Conservation (phyloP, 2,329 filamentous ascomycete species). For the Ophiocordyceps robertsii region DNA sequence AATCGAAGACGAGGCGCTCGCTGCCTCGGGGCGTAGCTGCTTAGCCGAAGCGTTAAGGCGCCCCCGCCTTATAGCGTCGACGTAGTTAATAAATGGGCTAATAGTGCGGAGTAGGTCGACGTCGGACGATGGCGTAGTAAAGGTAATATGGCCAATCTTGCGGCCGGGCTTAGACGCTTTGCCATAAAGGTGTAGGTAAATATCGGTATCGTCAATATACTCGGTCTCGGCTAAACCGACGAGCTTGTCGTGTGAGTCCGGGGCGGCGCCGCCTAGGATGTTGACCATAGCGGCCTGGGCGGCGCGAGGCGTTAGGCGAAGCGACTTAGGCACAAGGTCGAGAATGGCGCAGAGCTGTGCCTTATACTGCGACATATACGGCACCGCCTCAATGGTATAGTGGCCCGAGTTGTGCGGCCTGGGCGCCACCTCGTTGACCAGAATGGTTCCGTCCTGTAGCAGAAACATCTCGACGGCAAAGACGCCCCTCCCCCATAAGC, state of each 20-base stretch:
- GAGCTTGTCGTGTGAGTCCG: constrained; percentile 46
- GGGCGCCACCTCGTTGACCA: constrained; percentile 81
- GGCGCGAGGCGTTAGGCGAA: constrained; percentile 36
- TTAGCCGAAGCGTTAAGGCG: constrained; percentile 28
- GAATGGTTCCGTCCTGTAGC: constrained; percentile 52
- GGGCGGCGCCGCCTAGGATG: constrained; percentile 55
- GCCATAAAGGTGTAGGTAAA: constrained; percentile 75
- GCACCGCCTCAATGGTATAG: constrained; percentile 86
- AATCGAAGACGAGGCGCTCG: not conserved
- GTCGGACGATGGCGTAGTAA: constrained; percentile 55
- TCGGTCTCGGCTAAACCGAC: constrained; percentile 30
- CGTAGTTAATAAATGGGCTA: constrained; percentile 54
- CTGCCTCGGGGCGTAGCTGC: constrained; percentile 18
- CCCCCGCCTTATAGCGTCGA: constrained; percentile 45
- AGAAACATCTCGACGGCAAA: constrained; percentile 98
- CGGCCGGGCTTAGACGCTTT: constrained; percentile 77
- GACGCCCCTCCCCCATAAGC: constrained; percentile 77
- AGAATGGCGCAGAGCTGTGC: constrained; percentile 80
- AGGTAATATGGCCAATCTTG: constrained; percentile 91
- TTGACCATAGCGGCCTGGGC: constrained; percentile 63
- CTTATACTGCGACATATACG: constrained; percentile 73
- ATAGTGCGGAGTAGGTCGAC: constrained; percentile 46
- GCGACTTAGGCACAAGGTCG: constrained; percentile 45
- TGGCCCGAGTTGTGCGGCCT: constrained; percentile 84
- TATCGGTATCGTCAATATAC: constrained; percentile 31